These are phyloP conservation scores for Cajanus cajan DNA, from an alignment of 306 rosid genomes.

Conservation along the genomic window DNA sequence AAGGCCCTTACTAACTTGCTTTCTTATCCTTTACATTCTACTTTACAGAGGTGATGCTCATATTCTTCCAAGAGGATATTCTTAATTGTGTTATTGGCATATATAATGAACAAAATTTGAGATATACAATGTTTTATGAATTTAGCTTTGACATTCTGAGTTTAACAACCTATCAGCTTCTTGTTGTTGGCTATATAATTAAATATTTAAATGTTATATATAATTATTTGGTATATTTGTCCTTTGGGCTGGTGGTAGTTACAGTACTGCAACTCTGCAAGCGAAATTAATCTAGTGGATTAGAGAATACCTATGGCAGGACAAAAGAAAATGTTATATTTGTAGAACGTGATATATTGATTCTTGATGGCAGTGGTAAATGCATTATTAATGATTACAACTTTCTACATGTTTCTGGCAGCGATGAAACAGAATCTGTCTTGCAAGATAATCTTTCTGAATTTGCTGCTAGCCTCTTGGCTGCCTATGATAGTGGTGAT, in stretches of 20 bases:
- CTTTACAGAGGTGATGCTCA: conserved; percentile 61
- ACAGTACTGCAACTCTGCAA: too few species aligned
- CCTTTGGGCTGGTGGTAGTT: too few species aligned
- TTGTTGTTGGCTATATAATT: background rate
- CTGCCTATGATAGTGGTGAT: conserved; percentile 85
- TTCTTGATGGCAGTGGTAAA: background rate
- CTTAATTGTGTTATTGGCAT: background rate
- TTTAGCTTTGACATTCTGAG: background rate
- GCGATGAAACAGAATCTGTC: conserved; percentile 71
- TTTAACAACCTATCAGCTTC: background rate
- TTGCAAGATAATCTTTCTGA: conserved; percentile 75
- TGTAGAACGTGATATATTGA: background rate
- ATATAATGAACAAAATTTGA: background rate
- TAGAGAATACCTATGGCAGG: too few species aligned
- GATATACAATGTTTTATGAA: background rate
- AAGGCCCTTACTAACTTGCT: conserved; percentile 73
- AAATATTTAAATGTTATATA: too few species aligned
- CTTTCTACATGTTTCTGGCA: conserved; percentile 48
- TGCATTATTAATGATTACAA: background rate
- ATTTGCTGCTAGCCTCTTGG: conserved; percentile 64
- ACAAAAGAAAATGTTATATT: too few species aligned
- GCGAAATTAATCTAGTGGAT: too few species aligned
- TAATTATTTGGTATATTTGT: too few species aligned
- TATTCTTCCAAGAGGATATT: background rate
- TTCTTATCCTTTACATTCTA: conserved; percentile 72